Conservation (phyloP, 1,284 basidiomycete genomes). For the Amylostereum chailletii region DNA sequence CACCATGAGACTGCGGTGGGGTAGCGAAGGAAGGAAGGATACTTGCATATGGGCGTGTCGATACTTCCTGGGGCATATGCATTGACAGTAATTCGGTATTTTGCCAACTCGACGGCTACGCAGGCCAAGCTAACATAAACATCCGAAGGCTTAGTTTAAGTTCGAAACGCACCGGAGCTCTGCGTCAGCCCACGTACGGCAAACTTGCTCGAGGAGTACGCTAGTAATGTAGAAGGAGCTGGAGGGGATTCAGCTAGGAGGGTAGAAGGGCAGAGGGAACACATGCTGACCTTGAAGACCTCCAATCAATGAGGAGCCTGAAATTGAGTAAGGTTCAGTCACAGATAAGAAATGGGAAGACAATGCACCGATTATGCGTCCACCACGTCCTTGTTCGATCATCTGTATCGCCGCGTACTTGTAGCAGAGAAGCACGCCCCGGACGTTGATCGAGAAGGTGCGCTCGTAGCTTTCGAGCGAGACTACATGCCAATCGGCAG, state of each 20-base stretch:
- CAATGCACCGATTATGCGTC: constrained; percentile 18
- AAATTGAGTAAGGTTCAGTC: background rate
- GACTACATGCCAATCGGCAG: constrained; percentile 4
- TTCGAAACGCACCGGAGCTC: constrained; percentile 5
- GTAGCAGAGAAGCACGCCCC: constrained; percentile 17
- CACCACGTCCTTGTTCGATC: constrained; percentile 22
- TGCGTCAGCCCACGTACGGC: constrained; percentile 17
- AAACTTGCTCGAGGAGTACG: constrained; percentile 25
- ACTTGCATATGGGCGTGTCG: background rate
- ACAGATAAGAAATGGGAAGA: background rate
- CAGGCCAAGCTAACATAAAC: background rate
- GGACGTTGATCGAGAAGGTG: constrained; percentile 10
- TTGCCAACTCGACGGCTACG: constrained; percentile 11
- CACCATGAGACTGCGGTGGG: background rate
- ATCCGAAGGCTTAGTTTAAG: background rate
- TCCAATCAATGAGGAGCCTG: constrained; percentile 12
- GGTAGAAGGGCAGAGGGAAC: background rate
- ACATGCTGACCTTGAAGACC: background rate
- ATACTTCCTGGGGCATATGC: constrained; percentile 9
- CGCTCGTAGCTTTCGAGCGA: constrained; percentile 7
- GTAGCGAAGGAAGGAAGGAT: background rate
- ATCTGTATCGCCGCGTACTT: constrained; percentile 21
- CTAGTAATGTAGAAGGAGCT: constrained; percentile 5
- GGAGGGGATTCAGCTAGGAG: constrained; percentile 1
- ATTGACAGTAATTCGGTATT: constrained; percentile 16